Evolutionary conservation across 495 filamentous ascomycete species (phyloP), one percentile per base, ranked within the genome.

Genomic region (Xylaria intraflava): DNA sequence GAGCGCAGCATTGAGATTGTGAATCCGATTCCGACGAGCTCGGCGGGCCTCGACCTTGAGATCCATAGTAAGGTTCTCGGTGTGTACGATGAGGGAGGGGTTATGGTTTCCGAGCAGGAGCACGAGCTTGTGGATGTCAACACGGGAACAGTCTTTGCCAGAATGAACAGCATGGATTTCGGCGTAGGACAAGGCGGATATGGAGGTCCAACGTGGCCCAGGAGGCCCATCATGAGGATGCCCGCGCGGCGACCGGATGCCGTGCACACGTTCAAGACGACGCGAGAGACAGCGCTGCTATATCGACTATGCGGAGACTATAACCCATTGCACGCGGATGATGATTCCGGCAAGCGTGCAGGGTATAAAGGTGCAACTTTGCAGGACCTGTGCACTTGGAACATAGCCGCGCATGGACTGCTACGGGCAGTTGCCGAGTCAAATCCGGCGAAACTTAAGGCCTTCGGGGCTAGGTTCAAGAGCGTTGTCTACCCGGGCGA

Each of bases 291-390:
- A 39, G 52, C 57, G 12, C 47, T 65, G 19, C 40, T 68, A n/a
- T 68, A 68, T 36, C 51, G 65, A n/a, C 48, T 68, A n/a, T 65
- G 62, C 41, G 65, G 65, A 6, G 65, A 68, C 47, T 68, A 64
- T 41, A 68, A 68, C 43, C 65, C 65, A 0, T 48, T 68, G 44
- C 65, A 68, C 55, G 63, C 61, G 1, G 65, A 68, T 47, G 62
- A 65, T 22, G 55, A 56, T 7, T 65, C 63, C 52, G 65, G 53
- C 27, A 51, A 51, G 33, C 51, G 46, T 4, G 65, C 54, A 6
- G 65, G 65, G 3, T 66, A 65, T 42, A 65, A 66, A 45, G 60
- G 56, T 2, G 48, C 61, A 2, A 58, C 66, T 49, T 29, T 68
- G 42, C 65, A 65, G 49, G 62, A 63, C 19, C 33, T 68, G 33